These are phyloP conservation scores for Pulicaria dysenterica DNA, from an alignment of 129 eudicot species.

Conservation along the genomic window DNA sequence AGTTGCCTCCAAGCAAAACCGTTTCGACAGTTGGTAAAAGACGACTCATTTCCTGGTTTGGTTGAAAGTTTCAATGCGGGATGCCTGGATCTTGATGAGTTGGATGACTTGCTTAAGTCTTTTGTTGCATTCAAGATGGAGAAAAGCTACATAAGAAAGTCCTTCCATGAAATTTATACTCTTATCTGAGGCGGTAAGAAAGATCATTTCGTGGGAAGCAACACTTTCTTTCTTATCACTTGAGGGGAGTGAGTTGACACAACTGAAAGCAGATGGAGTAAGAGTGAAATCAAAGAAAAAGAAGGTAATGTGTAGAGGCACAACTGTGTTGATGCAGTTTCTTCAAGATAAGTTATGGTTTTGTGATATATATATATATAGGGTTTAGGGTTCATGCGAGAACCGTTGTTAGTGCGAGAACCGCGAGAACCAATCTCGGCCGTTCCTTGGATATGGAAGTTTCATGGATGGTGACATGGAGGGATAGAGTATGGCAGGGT, in stretches of 20 bases:
- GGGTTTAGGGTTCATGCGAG: too few species aligned
- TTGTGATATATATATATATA: slow-evolving; percentile 26
- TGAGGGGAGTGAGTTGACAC: slow-evolving; percentile 43
- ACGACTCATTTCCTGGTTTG: slow-evolving; percentile 33
- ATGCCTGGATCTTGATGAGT: slow-evolving; percentile 34
- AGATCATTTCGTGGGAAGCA: slow-evolving; percentile 70
- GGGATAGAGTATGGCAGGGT: too few species aligned
- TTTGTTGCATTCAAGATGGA: slow-evolving; percentile 28
- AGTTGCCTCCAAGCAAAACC: slow-evolving; percentile 45
- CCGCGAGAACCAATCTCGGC: too few species aligned
- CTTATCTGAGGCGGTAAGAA: slow-evolving; percentile 52
- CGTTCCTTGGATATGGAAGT: too few species aligned
- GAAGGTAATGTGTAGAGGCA: slow-evolving; percentile 87
- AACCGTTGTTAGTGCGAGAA: too few species aligned
- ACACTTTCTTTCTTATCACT: slow-evolving; percentile 53
- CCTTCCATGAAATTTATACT: slow-evolving; percentile 40
- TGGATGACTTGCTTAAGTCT: slow-evolving; percentile 33
- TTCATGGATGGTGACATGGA: too few species aligned
- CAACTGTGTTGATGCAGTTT: slow-evolving; percentile 57
- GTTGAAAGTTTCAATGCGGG: slow-evolving; percentile 27
- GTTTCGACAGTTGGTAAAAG: slow-evolving; percentile 40
- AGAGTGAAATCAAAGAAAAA: slow-evolving; percentile 48
- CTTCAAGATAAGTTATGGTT: slow-evolving; percentile 51
- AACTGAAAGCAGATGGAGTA: slow-evolving; percentile 26
- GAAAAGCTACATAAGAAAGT: slow-evolving; percentile 35